Base-by-base conservation (phyloP, 2,329 filamentous ascomycete genomes). In the Orbilia oligospora region DNA sequence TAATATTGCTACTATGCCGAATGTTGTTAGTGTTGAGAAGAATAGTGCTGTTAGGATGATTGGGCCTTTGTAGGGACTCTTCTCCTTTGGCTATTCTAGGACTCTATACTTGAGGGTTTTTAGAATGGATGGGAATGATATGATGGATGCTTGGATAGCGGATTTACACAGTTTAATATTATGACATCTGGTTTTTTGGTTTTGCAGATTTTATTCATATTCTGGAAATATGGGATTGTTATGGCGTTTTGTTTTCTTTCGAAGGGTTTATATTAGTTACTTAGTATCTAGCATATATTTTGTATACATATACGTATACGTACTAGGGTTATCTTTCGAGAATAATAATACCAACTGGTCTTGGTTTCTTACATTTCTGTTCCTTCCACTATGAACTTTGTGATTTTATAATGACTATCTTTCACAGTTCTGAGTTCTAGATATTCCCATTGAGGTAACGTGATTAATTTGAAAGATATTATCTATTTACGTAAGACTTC, bases 1-100 rank as follows among this genome's bases (percentile, higher is more conserved):
- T n/a, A 65, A 51, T n/a, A 71, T 71, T 14, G 56, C 46, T 5
- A 61, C 49, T 36, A 73, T 73, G 38, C 61, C 49, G 16, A 65
- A 67, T 22, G 61, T 73, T 6, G 20, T 64, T 8, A 73, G 63
- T 51, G 46, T 73, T 20, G 70, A 73, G 22, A 73, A 61, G 51
- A 67, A 73, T 16, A 33, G 49, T 2, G 46, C 4, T 3, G n/a
- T 58, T 20, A 56, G 27, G 36, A 73, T 73, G 38, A 27, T 73
- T n/a, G 41, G 33, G 12, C 48, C 30, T n/a, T 36, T 49, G 20
- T 30, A 61, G 33, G 44, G n/a, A n/a, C n/a, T n/a, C n/a, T n/a
- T n/a, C n/a, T n/a, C n/a, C n/a, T n/a, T n/a, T n/a, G n/a, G n/a
- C n/a, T 20, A 3, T 46, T 64, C 12, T 41, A 16, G 38, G 5